Percentiles rank a stretch among this genome's conserved stretches.
These are phyloP conservation scores for Tillandsia leiboldiana DNA, from an alignment of 176 grass and related monocot species.

Conservation along the genomic window DNA sequence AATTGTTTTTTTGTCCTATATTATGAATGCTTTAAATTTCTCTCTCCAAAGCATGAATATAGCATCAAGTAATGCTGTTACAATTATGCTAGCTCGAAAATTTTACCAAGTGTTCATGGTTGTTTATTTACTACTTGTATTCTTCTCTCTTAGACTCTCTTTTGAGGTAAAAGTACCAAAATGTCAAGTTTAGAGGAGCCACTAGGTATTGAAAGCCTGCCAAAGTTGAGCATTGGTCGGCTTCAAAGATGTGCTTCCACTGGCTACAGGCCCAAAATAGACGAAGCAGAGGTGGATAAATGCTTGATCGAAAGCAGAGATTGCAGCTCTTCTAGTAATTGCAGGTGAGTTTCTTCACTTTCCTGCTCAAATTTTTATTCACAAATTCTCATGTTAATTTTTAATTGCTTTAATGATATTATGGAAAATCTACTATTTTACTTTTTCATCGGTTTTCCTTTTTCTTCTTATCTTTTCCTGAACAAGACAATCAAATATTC, in stretches of 20 bases:
- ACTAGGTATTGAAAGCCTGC: constrained; percentile 52
- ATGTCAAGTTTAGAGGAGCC: constrained; percentile 90
- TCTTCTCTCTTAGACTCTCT: constrained; percentile 12
- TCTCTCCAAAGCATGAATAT: no score
- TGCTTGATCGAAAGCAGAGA: constrained; percentile 26
- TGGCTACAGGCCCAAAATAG: constrained; percentile 26
- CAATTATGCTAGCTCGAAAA: not conserved
- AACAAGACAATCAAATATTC: no score
- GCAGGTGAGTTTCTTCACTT: constrained; percentile 43
- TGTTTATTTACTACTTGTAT: not conserved
- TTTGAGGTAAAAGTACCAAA: constrained; percentile 17
- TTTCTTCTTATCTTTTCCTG: no score
- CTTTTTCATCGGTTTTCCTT: no score
- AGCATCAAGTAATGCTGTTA: not conserved
- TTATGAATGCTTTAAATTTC: no score
- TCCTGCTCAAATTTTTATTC: not conserved
- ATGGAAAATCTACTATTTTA: not conserved
- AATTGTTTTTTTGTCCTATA: no score
- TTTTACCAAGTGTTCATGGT: constrained; percentile 2
- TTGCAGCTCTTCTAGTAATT: constrained; percentile 11
- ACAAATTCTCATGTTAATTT: no score
- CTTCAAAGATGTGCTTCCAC: constrained; percentile 37
- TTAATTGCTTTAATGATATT: no score
- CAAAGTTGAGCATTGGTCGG: constrained; percentile 70
- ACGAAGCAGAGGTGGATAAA: constrained; percentile 27